Percentiles rank a stretch among this genome's conserved stretches.
phyloP scores from a whole-genome alignment of 192 early-diverging fungal species.

The Coemansia erecta region DNA sequence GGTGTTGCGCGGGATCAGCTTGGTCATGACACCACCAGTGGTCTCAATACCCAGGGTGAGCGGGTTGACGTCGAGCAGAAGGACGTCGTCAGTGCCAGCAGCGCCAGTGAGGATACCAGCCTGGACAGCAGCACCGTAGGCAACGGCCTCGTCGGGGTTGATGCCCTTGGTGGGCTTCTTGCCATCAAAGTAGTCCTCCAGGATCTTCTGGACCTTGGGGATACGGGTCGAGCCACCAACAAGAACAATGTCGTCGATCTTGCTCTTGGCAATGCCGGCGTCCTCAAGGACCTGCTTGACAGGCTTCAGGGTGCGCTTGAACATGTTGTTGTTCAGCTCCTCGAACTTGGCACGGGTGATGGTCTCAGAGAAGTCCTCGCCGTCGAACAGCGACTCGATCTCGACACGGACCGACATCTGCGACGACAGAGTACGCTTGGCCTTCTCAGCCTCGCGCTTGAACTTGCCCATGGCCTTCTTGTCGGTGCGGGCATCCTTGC shows the following conservation, averaged over 20 bases:
- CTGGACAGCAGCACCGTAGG: conserved; percentile 96
- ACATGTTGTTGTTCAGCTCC: conserved; percentile 89
- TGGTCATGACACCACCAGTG: conserved; percentile 96
- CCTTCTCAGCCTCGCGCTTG: conserved; percentile 95
- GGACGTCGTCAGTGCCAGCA: conserved; percentile 59
- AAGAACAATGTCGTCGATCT: conserved; percentile 94
- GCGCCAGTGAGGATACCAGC: conserved; percentile 86
- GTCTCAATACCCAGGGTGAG: conserved; percentile 98
- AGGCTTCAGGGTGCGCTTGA: conserved; percentile 91
- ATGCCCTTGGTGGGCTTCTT: conserved; percentile 96
- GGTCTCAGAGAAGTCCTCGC: conserved; percentile 88
- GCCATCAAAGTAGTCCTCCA: conserved; percentile 94
- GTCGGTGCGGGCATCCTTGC: conserved; percentile 79
- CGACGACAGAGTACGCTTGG: conserved; percentile 94
- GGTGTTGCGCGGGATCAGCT: conserved; percentile 90
- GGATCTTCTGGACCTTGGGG: conserved; percentile 91
- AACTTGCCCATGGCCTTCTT: conserved; percentile 91
- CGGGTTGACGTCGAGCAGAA: conserved; percentile 93
- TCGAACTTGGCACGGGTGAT: conserved; percentile 97
- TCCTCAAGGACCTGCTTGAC: conserved; percentile 94
- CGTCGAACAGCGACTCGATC: conserved; percentile 88
- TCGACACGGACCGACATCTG: conserved; percentile 91
- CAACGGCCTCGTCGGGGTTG: conserved; percentile 99
- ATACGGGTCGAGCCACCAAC: conserved; percentile 99
- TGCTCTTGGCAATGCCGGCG: conserved; percentile 75